Conservation (phyloP, 225 moss, liverwort and hornwort genomes). For the Marchantia paleacea region DNA sequence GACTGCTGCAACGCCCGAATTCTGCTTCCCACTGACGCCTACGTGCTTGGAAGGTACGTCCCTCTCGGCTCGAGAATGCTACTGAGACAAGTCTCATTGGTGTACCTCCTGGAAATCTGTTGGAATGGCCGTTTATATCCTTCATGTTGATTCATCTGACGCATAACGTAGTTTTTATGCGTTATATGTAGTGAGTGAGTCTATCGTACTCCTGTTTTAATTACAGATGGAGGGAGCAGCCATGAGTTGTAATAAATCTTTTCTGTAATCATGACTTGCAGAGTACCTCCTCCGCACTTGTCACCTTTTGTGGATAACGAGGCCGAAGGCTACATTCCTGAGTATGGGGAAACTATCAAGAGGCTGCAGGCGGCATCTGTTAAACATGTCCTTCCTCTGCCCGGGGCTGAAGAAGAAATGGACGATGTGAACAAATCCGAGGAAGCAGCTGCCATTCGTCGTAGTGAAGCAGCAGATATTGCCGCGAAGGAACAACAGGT, state of each 20-base stretch:
- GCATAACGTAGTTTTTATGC: too few species aligned
- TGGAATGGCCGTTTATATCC: too few species aligned
- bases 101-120: too few species aligned
- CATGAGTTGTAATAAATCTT: too few species aligned
- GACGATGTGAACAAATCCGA: constrained; percentile 24
- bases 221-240: too few species aligned
- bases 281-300: constrained; percentile 80
- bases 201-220: too few species aligned
- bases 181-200: too few species aligned
- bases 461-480: constrained; percentile 32
- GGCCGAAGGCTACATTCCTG: constrained; percentile 86
- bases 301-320: constrained; percentile 91
- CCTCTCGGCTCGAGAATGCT: too few species aligned
- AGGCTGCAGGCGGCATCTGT: constrained; percentile 56
- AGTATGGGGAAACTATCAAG: constrained; percentile 75
- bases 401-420: constrained; percentile 30
- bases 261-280: constrained; percentile 1
- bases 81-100: too few species aligned
- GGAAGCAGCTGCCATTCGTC: constrained; percentile 31
- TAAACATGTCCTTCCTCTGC: constrained; percentile 49
- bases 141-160: too few species aligned
- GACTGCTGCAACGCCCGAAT: constrained; percentile 64
- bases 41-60: constrained; percentile 57
- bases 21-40: constrained; percentile 61
- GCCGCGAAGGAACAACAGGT: constrained; percentile 35